Evolutionary conservation across 1,139 yeast species (phyloP), one percentile per base, ranked within the genome.

Genomic region (Yamadazyma atlantica): DNA sequence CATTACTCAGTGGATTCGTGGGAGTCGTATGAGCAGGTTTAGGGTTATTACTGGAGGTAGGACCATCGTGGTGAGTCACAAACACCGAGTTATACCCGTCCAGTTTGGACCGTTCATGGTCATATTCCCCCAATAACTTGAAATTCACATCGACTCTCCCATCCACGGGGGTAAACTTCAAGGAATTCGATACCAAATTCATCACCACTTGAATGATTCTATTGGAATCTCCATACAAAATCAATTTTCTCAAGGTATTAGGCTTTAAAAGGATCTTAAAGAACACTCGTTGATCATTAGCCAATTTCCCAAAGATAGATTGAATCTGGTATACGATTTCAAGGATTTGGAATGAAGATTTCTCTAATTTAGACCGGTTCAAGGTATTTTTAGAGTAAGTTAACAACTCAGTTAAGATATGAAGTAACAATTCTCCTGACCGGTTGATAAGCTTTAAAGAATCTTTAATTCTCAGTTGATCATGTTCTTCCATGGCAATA

Each of bases 361-460:
- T 84, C 51, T 88, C 96, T 36, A 89, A 65, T 49, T 83, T 84
- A n/a, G 94, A 81, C 48, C 90, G 73, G 48, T 89, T 87, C 41
- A 90, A 69, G n/a, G 94, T 90, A 55, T 88, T 88, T 50, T 89
- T 87, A 10, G 96, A 85, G 55, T 88, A 90, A 0, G 97, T 89
- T 48, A 92, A 67, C 39, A 92, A 67, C 55, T 90, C 97, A 15
- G 95, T 89, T 48, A 92, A 73, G 43, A 92, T 85, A 62, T 89
- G 96, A 47, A 89, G 64, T 41, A 92, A 66, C 34, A 90, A 65
- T 57, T 89, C 96, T 25, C 97, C 97, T 10, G 95, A 84, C 52
- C 95, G 74, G 55, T 85, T 86, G 43, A 90, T 89, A 40, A 89
- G 73, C 48, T 82, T 83, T 45, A 90, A 66, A 2, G 73, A 66